Evolutionary conservation across 805 yeast species (phyloP).

Genomic region (Teunomyces gatunensis): DNA sequence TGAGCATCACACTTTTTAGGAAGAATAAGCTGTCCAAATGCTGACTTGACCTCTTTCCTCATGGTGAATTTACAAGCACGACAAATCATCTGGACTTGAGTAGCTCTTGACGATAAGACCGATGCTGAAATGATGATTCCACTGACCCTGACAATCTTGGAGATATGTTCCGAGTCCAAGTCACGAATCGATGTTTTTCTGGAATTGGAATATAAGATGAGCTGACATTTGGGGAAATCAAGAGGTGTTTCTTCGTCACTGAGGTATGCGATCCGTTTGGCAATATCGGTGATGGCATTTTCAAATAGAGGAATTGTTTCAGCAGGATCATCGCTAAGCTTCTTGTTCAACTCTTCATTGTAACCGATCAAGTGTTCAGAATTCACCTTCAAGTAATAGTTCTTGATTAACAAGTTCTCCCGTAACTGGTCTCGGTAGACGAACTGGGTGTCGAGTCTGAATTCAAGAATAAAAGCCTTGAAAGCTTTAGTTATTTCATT

Average conservation of each 20-base stretch:
- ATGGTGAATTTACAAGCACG: slow-evolving; percentile 81
- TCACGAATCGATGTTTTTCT: slow-evolving; percentile 73
- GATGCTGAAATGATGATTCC: slow-evolving; percentile 94
- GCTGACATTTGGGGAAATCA: slow-evolving; percentile 78
- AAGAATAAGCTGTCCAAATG: slow-evolving; percentile 66
- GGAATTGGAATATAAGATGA: slow-evolving; percentile 72
- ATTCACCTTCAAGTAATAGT: slow-evolving; percentile 70
- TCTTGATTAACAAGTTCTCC: slow-evolving; percentile 76
- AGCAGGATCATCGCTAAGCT: slow-evolving; percentile 79
- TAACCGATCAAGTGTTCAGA: slow-evolving; percentile 82
- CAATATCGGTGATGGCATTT: slow-evolving; percentile 79
- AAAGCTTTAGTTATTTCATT: slow-evolving; percentile 75
- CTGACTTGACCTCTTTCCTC: slow-evolving; percentile 57
- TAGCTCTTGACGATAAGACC: slow-evolving; percentile 83
- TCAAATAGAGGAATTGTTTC: slow-evolving; percentile 87
- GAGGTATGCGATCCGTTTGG: slow-evolving; percentile 62
- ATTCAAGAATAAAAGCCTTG: slow-evolving; percentile 78
- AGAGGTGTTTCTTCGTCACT: slow-evolving; percentile 50
- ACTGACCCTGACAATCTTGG: slow-evolving; percentile 84
- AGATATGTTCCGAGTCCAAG: slow-evolving; percentile 80
- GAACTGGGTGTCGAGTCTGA: slow-evolving; percentile 77
- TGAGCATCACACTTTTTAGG: slow-evolving; percentile 63
- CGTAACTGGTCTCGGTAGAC: slow-evolving; percentile 88
- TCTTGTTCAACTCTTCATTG: slow-evolving; percentile 86
- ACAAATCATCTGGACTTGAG: slow-evolving; percentile 80